Percentiles rank a stretch among this genome's conserved stretches.
Evolutionary conservation across 2,329 filamentous ascomycete genomes (phyloP).

Genomic region (Scedosporium apiospermum): DNA sequence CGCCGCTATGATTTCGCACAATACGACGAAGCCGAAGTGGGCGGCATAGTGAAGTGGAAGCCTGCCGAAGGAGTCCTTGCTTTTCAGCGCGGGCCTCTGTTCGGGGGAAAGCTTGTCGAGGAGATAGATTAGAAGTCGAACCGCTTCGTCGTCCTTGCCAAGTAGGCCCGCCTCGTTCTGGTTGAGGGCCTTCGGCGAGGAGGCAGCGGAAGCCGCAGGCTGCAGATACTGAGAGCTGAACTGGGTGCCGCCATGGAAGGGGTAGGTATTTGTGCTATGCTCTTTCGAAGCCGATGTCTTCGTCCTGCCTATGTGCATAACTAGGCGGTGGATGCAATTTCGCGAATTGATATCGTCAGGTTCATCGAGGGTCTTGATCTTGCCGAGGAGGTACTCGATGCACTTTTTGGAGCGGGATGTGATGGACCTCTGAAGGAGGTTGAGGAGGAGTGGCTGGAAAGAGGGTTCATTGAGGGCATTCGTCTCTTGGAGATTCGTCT

Average conservation of each 20-base stretch:
- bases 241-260: constrained; percentile 38
- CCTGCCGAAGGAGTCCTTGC: constrained; percentile 70
- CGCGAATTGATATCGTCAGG: constrained; percentile 88
- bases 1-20: constrained; percentile 78
- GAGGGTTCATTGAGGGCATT: constrained; percentile 36
- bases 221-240: constrained; percentile 67
- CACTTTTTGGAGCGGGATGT: constrained; percentile 58
- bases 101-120: constrained; percentile 58
- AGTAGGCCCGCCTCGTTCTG: constrained; percentile 60
- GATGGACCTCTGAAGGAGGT: constrained; percentile 69
- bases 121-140: constrained; percentile 53
- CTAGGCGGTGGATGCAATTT: constrained; percentile 85
- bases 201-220: constrained; percentile 60
- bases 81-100: constrained; percentile 59
- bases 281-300: constrained; percentile 32
- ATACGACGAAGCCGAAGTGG: constrained; percentile 86
- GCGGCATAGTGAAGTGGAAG: constrained; percentile 88
- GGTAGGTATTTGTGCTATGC: constrained; percentile 39
- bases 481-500: constrained; percentile 35
- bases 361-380: constrained; percentile 67
- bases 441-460: constrained; percentile 62
- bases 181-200: constrained; percentile 49
- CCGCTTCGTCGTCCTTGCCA: constrained; percentile 61
- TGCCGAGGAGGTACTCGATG: constrained; percentile 60
- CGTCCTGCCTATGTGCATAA: constrained; percentile 85